A percentile compares a stretch with the other conserved stretches of the same genome.
Evolutionary conservation across 352 stramenopile genomes (phyloP).

Genomic region (Pythium aquatile): DNA sequence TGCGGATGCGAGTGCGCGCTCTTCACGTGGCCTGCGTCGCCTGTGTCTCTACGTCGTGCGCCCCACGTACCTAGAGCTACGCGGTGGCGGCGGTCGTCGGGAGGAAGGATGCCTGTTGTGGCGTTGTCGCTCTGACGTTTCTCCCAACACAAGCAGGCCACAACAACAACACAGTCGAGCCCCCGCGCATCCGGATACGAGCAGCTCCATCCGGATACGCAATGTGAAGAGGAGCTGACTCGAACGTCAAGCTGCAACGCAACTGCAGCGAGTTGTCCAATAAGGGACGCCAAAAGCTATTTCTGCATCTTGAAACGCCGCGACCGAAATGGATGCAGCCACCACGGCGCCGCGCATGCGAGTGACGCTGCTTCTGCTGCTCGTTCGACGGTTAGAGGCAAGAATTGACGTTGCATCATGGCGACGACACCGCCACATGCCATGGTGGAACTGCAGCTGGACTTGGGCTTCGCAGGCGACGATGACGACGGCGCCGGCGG

Average conservation of each 20-base stretch:
- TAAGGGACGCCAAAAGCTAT: conserved; percentile 12
- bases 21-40: too few species aligned
- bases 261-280: conserved; percentile 6
- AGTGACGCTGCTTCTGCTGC: too few species aligned
- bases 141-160: conserved; percentile 16
- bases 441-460: conserved; percentile 32
- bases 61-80: neutral
- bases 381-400: too few species aligned
- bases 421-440: neutral
- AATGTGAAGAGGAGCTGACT: conserved; percentile 15
- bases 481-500: conserved; percentile 22
- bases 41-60: neutral
- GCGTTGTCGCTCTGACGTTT: conserved; percentile 31
- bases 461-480: conserved; percentile 41
- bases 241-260: conserved; percentile 18
- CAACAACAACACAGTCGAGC: conserved; percentile 8
- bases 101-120: conserved; percentile 4
- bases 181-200: conserved; percentile 20
- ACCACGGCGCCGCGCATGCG: too few species aligned
- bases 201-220: conserved; percentile 20
- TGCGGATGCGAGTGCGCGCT: too few species aligned
- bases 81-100: conserved; percentile 5
- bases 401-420: conserved; percentile 16
- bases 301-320: conserved; percentile 28
- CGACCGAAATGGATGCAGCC: neutral